Conservation (phyloP, 768 basidiomycete species). For the Xerocomus brunneocitrinus region DNA sequence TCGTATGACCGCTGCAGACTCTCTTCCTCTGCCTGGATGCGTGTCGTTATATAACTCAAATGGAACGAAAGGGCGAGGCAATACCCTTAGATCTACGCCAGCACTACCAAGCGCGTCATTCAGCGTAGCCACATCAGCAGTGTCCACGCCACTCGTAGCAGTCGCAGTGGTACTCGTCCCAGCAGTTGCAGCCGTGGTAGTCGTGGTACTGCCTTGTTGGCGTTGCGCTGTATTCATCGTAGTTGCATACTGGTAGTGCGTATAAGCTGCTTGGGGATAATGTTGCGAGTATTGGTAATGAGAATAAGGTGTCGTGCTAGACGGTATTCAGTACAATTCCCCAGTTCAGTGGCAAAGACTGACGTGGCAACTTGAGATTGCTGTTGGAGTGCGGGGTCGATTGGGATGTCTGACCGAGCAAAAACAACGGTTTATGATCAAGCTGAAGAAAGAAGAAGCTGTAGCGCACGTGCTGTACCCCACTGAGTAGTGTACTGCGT, state of each 20-base stretch:
- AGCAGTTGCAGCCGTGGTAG: slow-evolving; percentile 10
- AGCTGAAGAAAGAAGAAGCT: not conserved
- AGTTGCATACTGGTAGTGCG: slow-evolving; percentile 42
- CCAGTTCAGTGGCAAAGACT: slow-evolving; percentile 10
- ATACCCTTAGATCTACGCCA: slow-evolving; percentile 78
- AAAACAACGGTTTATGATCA: not conserved
- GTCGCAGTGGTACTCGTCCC: slow-evolving; percentile 21
- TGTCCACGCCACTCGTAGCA: slow-evolving; percentile 44
- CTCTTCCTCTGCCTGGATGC: slow-evolving; percentile 80
- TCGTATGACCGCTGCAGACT: slow-evolving; percentile 63
- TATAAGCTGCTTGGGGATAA: slow-evolving; percentile 34
- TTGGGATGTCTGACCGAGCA: slow-evolving; percentile 48
- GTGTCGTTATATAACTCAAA: not conserved
- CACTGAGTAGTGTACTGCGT: slow-evolving; percentile 37
- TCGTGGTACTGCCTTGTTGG: slow-evolving; percentile 14
- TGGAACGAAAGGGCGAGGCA: slow-evolving; percentile 13
- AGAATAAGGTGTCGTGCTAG: slow-evolving; percentile 46
- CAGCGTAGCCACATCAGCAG: slow-evolving; percentile 68
- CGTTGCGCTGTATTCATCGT: slow-evolving; percentile 31
- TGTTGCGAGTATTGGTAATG: slow-evolving; percentile 42
- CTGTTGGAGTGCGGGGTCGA: slow-evolving; percentile 65
- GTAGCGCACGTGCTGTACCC: slow-evolving; percentile 34
- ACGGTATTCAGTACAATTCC: slow-evolving; percentile 6
- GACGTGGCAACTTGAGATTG: slow-evolving; percentile 47
- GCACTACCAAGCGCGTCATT: slow-evolving; percentile 85